Conservation (phyloP, 2,329 filamentous ascomycete species). For the Aschersonia sp. region DNA sequence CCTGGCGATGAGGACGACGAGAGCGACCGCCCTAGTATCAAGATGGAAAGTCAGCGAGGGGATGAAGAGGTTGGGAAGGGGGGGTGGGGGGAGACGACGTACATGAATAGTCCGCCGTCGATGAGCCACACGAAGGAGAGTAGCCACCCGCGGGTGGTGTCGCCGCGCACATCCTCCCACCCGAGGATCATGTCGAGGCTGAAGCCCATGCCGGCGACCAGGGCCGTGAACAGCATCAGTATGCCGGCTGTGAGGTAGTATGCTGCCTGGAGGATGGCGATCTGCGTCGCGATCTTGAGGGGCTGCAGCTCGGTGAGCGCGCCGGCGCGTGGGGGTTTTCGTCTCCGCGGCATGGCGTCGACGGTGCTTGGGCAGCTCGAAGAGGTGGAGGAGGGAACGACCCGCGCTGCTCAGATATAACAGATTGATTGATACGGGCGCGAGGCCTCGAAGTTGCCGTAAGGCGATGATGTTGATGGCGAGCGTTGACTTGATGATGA, state of each 20-base stretch:
- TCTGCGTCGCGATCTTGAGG: slow-evolving; percentile 44
- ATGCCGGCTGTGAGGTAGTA: slow-evolving; percentile 38
- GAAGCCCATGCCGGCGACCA: slow-evolving; percentile 43
- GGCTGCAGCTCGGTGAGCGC: slow-evolving; percentile 47
- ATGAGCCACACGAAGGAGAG: slow-evolving; percentile 43
- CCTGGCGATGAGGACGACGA: slow-evolving; percentile 71
- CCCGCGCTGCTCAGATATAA: too few species aligned
- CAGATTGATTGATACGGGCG: too few species aligned
- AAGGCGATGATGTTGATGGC: too few species aligned
- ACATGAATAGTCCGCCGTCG: slow-evolving; percentile 39
- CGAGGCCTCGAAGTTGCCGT: too few species aligned
- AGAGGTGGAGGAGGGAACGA: not conserved
- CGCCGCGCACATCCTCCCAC: slow-evolving; percentile 43
- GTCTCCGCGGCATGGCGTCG: slow-evolving; percentile 34
- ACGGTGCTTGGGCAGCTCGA: not conserved
- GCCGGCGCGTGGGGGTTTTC: slow-evolving; percentile 43
- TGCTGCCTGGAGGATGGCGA: slow-evolving; percentile 38
- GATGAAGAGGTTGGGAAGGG: not conserved
- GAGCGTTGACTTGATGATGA: too few species aligned
- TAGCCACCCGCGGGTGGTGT: slow-evolving; percentile 48
- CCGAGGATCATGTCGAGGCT: slow-evolving; percentile 39
- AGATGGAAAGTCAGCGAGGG: slow-evolving; percentile 4
- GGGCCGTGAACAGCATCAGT: slow-evolving; percentile 41
- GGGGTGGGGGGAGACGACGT: slow-evolving; percentile 9
- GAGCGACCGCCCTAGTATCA: slow-evolving; percentile 57